Percentiles rank a stretch among this genome's conserved stretches.
Evolutionary conservation across 108 stramenopile species (phyloP).

Genomic region (Cyclotella kingstonii): DNA sequence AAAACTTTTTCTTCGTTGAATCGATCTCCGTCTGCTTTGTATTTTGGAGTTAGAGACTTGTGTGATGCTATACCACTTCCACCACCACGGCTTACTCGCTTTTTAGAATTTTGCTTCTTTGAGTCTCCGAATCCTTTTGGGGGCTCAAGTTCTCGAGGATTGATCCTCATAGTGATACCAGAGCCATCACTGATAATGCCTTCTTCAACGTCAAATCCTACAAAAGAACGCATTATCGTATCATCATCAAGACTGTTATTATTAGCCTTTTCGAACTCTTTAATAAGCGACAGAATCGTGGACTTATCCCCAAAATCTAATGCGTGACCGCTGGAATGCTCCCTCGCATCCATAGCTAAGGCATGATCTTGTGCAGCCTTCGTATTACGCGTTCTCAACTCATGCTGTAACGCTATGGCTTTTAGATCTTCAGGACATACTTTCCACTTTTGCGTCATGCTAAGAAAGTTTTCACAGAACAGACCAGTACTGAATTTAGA

Average conservation of each 20-base stretch:
- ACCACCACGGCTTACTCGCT: conserved; percentile 30
- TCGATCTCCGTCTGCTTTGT: conserved; percentile 7
- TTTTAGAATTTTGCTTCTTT: conserved; percentile 17
- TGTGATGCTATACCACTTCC: conserved; percentile 35
- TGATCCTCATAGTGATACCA: conserved; percentile 22
- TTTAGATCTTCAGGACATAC: conserved; percentile 75
- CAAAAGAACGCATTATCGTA: neutral
- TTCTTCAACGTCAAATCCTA: conserved; percentile 17
- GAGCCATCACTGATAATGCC: conserved; percentile 25
- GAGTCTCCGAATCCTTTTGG: conserved; percentile 49
- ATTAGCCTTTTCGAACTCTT: neutral
- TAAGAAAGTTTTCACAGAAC: conserved; percentile 72
- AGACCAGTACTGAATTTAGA: conserved; percentile 47
- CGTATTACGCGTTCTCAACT: conserved; percentile 16
- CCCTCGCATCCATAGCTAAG: conserved; percentile 12
- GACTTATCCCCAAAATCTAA: conserved; percentile 23
- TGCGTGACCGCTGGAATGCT: neutral
- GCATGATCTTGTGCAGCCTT: conserved; percentile 17
- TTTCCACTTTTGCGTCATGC: conserved; percentile 64
- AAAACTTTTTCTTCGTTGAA: neutral
- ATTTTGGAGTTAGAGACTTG: conserved; percentile 24
- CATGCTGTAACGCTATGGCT: conserved; percentile 36
- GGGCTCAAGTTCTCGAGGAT: conserved; percentile 28
- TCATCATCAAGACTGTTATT: neutral
- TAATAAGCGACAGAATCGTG: conserved; percentile 14